These are phyloP conservation scores for Cyclotella choctawhatcheeana DNA, from an alignment of 108 stramenopile genomes.

Conservation along the genomic window DNA sequence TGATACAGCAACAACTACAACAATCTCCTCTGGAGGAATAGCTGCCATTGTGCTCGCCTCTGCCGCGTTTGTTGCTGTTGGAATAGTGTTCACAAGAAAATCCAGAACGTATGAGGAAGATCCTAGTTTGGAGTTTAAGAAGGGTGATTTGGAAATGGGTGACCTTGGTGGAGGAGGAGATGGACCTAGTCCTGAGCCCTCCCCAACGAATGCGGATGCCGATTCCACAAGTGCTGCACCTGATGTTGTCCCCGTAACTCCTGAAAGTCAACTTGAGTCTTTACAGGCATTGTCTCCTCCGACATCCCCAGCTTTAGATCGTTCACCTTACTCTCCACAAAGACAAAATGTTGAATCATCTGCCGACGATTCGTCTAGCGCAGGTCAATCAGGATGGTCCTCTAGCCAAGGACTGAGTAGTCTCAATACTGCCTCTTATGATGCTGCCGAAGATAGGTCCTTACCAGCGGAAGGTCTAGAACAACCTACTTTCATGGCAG, in stretches of 20 bases:
- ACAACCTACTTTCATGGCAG: constrained; percentile 6
- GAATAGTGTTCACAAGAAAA: neutral
- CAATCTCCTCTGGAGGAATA: constrained; percentile 36
- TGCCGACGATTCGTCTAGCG: constrained; percentile 26
- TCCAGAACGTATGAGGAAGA: constrained; percentile 3
- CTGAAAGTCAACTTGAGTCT: neutral
- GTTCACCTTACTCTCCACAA: neutral
- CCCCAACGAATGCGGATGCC: neutral
- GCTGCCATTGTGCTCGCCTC: constrained; percentile 42
- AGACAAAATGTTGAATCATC: neutral
- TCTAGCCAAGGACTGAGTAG: constrained; percentile 35
- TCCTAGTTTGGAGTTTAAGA: constrained; percentile 14
- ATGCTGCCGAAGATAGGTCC: constrained; percentile 29
- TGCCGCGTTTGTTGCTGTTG: constrained; percentile 7
- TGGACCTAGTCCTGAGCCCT: neutral
- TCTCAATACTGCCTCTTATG: constrained; percentile 35
- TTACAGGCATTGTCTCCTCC: neutral
- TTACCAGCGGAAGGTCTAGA: neutral
- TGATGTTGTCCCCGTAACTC: neutral
- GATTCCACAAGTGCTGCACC: neutral
- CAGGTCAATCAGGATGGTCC: constrained; percentile 50
- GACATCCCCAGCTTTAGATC: neutral
- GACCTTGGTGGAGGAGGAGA: neutral
- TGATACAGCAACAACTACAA: constrained; percentile 9
- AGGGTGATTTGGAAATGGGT: constrained; percentile 29